Percentiles rank a stretch among this genome's conserved stretches.
phyloP scores from a whole-genome alignment of 306 rosid species.

The Casuarina cunninghamiana region DNA sequence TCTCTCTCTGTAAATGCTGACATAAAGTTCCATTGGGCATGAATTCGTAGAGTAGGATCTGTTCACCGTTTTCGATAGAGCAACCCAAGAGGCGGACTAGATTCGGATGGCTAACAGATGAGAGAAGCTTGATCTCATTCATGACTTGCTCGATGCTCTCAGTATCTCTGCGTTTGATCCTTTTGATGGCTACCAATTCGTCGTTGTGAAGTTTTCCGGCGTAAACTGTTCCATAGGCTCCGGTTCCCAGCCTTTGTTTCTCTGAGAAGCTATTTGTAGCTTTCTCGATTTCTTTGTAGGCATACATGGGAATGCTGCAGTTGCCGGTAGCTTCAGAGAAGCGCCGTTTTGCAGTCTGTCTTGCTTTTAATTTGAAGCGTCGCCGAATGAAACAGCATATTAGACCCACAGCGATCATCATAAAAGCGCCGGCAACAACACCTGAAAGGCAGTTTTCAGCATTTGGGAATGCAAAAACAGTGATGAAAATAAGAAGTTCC shows the following conservation, averaged over 20 bases:
- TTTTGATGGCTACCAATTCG: slow-evolving; percentile 84
- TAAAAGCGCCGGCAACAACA: slow-evolving; percentile 47
- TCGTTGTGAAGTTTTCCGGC: slow-evolving; percentile 67
- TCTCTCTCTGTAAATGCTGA: slow-evolving; percentile 79
- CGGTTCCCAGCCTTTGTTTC: slow-evolving; percentile 70
- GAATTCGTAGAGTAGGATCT: slow-evolving; percentile 85
- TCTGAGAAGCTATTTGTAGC: slow-evolving; percentile 88
- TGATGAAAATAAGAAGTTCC: not conserved
- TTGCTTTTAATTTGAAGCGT: slow-evolving; percentile 49
- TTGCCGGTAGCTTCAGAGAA: slow-evolving; percentile 71
- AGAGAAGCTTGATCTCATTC: slow-evolving; percentile 84
- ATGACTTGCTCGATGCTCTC: slow-evolving; percentile 79
- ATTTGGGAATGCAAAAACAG: not conserved
- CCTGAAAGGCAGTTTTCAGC: slow-evolving; percentile 37
- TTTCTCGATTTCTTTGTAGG: slow-evolving; percentile 76
- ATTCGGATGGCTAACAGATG: slow-evolving; percentile 76
- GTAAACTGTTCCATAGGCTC: slow-evolving; percentile 90
- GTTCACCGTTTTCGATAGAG: slow-evolving; percentile 73
- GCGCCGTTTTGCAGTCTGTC: slow-evolving; percentile 67
- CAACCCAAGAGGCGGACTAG: slow-evolving; percentile 85
- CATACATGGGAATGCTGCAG: slow-evolving; percentile 64
- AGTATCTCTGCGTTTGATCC: slow-evolving; percentile 64
- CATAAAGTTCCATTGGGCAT: slow-evolving; percentile 86
- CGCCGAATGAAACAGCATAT: slow-evolving; percentile 63
- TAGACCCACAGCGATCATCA: slow-evolving; percentile 45